These are phyloP conservation scores for Phytomonas sp. DNA, from an alignment of 208 protist genomes.

Conservation along the genomic window DNA sequence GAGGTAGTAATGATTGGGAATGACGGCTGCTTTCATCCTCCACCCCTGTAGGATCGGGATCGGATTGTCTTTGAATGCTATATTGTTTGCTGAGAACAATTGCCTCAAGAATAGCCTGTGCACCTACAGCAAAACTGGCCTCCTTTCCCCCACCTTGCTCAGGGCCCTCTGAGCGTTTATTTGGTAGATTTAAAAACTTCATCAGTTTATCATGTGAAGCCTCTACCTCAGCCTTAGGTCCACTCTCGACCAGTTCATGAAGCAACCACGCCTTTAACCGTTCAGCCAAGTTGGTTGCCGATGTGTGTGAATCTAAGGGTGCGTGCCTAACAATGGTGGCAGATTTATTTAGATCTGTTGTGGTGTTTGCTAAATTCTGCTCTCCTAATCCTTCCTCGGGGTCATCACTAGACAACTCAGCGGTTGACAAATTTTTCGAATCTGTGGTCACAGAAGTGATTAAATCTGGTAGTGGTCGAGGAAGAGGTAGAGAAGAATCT, in stretches of 20 bases:
- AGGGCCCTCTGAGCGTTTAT: not conserved
- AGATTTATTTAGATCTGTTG: not conserved
- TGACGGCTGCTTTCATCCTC: not conserved
- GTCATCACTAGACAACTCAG: not conserved
- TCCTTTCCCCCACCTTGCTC: not conserved
- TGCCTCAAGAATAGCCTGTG: not conserved
- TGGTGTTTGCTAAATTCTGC: not conserved
- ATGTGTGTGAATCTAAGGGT: not conserved
- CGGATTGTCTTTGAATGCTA: not conserved
- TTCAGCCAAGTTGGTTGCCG: not conserved
- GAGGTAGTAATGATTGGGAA: not conserved
- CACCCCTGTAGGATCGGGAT: not conserved
- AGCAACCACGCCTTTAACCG: not conserved
- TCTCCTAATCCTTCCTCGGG: not conserved
- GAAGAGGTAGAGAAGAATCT: not conserved
- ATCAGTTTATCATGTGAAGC: not conserved
- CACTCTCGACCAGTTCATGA: not conserved
- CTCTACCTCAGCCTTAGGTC: not conserved
- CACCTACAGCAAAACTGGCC: not conserved
- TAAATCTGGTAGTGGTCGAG: not conserved
- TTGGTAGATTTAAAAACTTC: not conserved
- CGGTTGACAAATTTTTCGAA: not conserved
- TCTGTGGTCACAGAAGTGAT: not conserved
- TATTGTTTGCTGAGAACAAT: not conserved
- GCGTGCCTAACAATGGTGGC: not conserved